Evolutionary conservation across 2,329 filamentous ascomycete genomes (phyloP), one percentile per base, ranked within the genome.

Genomic region (Cladosporium velox): DNA sequence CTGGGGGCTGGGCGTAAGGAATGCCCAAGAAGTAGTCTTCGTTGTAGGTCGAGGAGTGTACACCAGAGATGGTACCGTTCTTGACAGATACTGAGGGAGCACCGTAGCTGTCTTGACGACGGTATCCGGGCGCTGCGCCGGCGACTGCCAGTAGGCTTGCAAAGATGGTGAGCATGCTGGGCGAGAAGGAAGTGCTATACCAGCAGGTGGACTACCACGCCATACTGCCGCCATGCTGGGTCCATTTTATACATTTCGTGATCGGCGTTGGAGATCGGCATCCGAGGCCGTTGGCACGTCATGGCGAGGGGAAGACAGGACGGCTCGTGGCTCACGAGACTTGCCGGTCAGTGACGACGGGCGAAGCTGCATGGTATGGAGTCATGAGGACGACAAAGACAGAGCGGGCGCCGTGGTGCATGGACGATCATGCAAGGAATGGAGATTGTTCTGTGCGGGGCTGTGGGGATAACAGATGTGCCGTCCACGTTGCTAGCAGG

Each of bases 1-100:
- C 65, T 0, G 77, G 76, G 32, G 77, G 75, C 55, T 78, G 76
- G 12, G 77, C 77, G 67, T 74, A 79, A 3, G 77, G 77, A 8
- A 79, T 74, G 5, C 81, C 82, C 28, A 84, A 76, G 69, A 83
- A 84, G 67, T 78, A 75, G 66, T 84, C 81, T 70, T 84, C 80
- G 47, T 81, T 72, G 69, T 81, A 82, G 44, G 76, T 72, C 14
- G 70, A 55, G 7, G 76, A 77, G 68, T 81, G 71, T 3, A 77
- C 54, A 18, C 81, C 81, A 35, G 72, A 66, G 51, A 79, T 74
- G 0, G 80, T 79, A n/a, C 81, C 81, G 68, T 83, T 83, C 70
- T 79, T 79, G 55, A 80, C 69, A 1, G 68, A 71, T 12, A 73
- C 80, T 0, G 72, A 77, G 4, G 79, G 79, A 34, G 68, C 14